Base-by-base conservation (phyloP, 2,329 filamentous ascomycete species). In the Botrytis porri region DNA sequence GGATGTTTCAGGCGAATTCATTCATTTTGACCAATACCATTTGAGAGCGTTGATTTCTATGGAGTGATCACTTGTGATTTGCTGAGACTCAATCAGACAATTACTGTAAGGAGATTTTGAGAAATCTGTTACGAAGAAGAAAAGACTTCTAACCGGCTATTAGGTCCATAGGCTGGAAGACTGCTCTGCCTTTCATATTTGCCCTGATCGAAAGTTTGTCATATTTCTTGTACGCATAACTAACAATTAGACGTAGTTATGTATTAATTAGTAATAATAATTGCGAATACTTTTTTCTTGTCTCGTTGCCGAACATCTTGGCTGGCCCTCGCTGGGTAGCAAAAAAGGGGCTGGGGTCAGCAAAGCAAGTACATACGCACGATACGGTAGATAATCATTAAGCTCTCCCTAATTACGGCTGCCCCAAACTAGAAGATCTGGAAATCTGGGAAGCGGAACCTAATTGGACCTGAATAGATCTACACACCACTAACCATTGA, bases 1-100 rank as follows among this genome's bases (percentile, higher is more conserved):
- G 70, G 25, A 54, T 71, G 70, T 71, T 60, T 71, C 70, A 71
- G 70, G 70, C 61, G 61, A 71, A 59, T 41, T 32, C 39, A 67
- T 67, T 51, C 48, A 32, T 32, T n/a, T 35, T 22, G 35, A 39
- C 69, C 57, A 70, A 63, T 63, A 45, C 37, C 16, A 43, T 54
- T 62, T 10, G 59, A 62, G 60, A n/a, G 25, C 2, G n/a, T 39
- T n/a, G 35, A 18, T n/a, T 39, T 41, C 22, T 62, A 62, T n/a
- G 37, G 35, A 39, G 35, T 39, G n/a, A 51, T 39, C 41, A 45
- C 29, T 35, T 25, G 18, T 41, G 60, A 62, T 62, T 62, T 62
- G 37, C n/a, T 62, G 37, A 39, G 6, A 57, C n/a, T 29, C 20
- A 16, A 29, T n/a, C 20, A 32, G 41, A 51, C 32, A 51, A 66